These are phyloP conservation scores for Oxyria digyna DNA, from an alignment of 148 eudicot species.

Conservation along the genomic window DNA sequence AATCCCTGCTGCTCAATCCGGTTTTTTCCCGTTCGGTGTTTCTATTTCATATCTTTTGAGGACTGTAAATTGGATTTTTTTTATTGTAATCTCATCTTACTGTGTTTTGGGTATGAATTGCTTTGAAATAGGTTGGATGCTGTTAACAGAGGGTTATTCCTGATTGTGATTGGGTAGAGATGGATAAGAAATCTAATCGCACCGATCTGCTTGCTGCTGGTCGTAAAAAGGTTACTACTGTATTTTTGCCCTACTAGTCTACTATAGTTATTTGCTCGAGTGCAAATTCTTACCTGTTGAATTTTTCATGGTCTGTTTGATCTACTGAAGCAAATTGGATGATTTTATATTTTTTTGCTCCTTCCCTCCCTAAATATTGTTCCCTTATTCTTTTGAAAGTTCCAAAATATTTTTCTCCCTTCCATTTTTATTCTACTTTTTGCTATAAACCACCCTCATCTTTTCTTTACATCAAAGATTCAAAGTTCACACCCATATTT, in stretches of 20 bases:
- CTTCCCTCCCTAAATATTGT: too few relatives aligned
- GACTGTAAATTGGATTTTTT: not conserved
- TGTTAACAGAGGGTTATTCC: constrained; percentile 11
- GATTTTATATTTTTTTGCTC: not conserved
- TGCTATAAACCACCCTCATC: too few relatives aligned
- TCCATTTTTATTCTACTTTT: too few relatives aligned
- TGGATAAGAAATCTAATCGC: constrained; percentile 83
- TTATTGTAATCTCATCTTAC: not conserved
- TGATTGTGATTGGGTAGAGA: constrained; percentile 18
- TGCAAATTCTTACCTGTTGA: not conserved
- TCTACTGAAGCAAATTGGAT: not conserved
- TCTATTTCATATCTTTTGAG: not conserved
- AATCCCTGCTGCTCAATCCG: not conserved
- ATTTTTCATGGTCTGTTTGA: not conserved
- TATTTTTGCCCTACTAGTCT: not conserved
- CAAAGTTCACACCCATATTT: too few relatives aligned
- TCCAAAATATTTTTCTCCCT: too few relatives aligned
- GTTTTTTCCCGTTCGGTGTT: not conserved
- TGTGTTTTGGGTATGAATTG: not conserved
- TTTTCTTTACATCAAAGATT: too few relatives aligned
- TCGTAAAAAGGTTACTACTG: constrained; percentile 57
- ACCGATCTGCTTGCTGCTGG: constrained; percentile 93
- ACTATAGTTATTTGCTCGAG: not conserved
- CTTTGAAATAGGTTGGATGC: constrained; percentile 15
- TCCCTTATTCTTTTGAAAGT: too few relatives aligned